Conservation (phyloP, 2,329 filamentous ascomycete genomes). For the Ophioceras dolichostomum region DNA sequence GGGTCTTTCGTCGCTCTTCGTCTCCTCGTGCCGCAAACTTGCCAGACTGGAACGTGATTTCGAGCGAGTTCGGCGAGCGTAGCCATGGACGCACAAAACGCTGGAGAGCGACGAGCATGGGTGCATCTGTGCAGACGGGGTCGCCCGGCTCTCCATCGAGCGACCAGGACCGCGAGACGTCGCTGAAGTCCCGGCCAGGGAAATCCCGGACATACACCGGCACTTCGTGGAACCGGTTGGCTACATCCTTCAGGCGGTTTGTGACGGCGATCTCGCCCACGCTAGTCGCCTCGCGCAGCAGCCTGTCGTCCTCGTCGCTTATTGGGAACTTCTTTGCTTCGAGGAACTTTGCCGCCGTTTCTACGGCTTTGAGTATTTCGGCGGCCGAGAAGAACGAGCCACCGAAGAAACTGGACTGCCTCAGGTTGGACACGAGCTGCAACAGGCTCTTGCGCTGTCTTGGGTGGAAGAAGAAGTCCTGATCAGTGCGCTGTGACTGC, state of each 20-base stretch:
- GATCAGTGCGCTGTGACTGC: slow-evolving; percentile 71
- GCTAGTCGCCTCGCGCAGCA: slow-evolving; percentile 53
- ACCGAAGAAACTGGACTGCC: slow-evolving; percentile 74
- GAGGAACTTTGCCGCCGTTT: slow-evolving; percentile 58
- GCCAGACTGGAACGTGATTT: slow-evolving; percentile 33
- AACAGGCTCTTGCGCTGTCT: slow-evolving; percentile 56
- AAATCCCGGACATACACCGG: slow-evolving; percentile 61
- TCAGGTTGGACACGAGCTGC: slow-evolving; percentile 62
- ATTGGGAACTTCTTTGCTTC: slow-evolving; percentile 47
- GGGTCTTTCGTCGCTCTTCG: slow-evolving; percentile 3
- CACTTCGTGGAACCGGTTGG: slow-evolving; percentile 64
- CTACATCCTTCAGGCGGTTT: slow-evolving; percentile 52
- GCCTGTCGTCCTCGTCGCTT: slow-evolving; percentile 42
- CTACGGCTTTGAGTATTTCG: slow-evolving; percentile 51
- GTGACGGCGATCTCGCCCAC: slow-evolving; percentile 46
- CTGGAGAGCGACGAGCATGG: slow-evolving; percentile 39
- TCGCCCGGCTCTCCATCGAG: slow-evolving; percentile 41
- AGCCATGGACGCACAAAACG: slow-evolving; percentile 34
- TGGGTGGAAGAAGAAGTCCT: slow-evolving; percentile 81
- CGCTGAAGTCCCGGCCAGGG: slow-evolving; percentile 36
- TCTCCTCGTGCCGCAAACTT: slow-evolving; percentile 23
- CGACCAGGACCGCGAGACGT: slow-evolving; percentile 44
- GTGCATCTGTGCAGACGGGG: slow-evolving; percentile 33
- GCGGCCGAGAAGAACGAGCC: slow-evolving; percentile 60
- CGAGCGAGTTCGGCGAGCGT: slow-evolving; percentile 28